Conservation (phyloP, 2,329 filamentous ascomycete genomes). For the Colletotrichum lentis region DNA sequence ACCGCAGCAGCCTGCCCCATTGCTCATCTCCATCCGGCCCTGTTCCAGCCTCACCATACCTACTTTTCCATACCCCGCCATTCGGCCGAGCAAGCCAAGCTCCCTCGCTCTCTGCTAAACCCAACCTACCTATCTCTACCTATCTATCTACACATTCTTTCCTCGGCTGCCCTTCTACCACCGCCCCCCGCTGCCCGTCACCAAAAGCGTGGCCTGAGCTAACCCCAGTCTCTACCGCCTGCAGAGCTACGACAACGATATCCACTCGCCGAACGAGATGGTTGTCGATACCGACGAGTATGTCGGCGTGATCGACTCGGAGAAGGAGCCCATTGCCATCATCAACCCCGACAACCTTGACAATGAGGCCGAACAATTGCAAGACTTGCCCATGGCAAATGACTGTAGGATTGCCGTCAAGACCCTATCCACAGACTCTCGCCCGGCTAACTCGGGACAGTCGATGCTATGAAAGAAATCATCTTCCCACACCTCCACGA, state of each 20-base stretch:
- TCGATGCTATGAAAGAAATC: conserved; percentile 84
- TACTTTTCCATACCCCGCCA: conserved; percentile 31
- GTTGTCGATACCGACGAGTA: conserved; percentile 65
- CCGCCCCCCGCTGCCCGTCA: neutral
- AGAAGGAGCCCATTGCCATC: conserved; percentile 62
- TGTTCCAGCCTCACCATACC: neutral
- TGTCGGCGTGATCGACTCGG: conserved; percentile 58
- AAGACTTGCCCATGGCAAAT: conserved; percentile 59
- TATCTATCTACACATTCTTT: conserved; percentile 1
- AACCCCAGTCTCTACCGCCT: conserved; percentile 8
- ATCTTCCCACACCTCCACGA: conserved; percentile 76
- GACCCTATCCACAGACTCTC: neutral
- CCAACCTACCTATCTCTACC: neutral
- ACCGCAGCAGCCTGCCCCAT: neutral
- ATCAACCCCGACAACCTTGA: conserved; percentile 63
- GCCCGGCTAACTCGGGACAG: conserved; percentile 55
- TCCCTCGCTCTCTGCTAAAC: conserved; percentile 1
- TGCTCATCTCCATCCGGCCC: conserved; percentile 1
- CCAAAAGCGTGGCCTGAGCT: conserved; percentile 8
- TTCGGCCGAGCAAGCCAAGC: conserved; percentile 23
- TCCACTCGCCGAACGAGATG: conserved; percentile 66
- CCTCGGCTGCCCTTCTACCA: neutral
- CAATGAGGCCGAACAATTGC: conserved; percentile 56
- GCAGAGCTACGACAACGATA: conserved; percentile 60
- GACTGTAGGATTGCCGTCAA: conserved; percentile 56